Percentiles rank a stretch among this genome's conserved stretches.
Conservation (phyloP, 2,329 filamentous ascomycete genomes). For the Apiospora pterosperma region DNA sequence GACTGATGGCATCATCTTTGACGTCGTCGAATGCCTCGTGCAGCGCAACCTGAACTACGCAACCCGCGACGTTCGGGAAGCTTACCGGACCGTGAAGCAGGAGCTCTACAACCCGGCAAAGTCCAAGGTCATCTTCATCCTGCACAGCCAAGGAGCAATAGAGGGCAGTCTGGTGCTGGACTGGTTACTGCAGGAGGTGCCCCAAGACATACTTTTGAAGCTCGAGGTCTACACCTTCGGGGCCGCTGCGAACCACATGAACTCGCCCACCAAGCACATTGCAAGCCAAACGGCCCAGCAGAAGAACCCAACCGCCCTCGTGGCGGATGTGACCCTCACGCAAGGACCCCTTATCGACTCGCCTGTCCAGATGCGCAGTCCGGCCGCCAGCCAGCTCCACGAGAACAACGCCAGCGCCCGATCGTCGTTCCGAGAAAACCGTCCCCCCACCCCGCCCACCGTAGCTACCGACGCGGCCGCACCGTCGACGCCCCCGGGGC, state of each 20-base stretch:
- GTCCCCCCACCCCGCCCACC: slow-evolving; percentile 29
- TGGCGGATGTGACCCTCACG: slow-evolving; percentile 59
- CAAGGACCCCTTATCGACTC: slow-evolving; percentile 30
- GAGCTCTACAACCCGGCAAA: slow-evolving; percentile 59
- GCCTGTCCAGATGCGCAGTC: slow-evolving; percentile 18
- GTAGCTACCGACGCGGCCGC: slow-evolving; percentile 20
- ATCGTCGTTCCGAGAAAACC: not conserved
- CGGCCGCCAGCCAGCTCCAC: not conserved
- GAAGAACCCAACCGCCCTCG: slow-evolving; percentile 67
- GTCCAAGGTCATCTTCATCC: slow-evolving; percentile 68
- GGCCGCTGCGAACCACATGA: slow-evolving; percentile 3
- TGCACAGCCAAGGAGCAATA: slow-evolving; percentile 77
- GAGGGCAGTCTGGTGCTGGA: slow-evolving; percentile 71
- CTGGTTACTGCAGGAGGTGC: slow-evolving; percentile 71
- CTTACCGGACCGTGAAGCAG: slow-evolving; percentile 60
- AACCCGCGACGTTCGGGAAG: slow-evolving; percentile 62
- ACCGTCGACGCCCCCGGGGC: not conserved
- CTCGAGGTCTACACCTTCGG: slow-evolving; percentile 73
- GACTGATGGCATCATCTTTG: slow-evolving; percentile 72
- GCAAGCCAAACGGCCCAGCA: not conserved
- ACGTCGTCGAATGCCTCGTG: slow-evolving; percentile 73
- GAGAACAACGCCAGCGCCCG: not conserved
- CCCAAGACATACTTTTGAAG: slow-evolving; percentile 61
- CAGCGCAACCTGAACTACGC: slow-evolving; percentile 73
- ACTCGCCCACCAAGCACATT: not conserved